Evolutionary conservation across 257 asterid genomes (phyloP).

Genomic region (Pogostemon cablin): DNA sequence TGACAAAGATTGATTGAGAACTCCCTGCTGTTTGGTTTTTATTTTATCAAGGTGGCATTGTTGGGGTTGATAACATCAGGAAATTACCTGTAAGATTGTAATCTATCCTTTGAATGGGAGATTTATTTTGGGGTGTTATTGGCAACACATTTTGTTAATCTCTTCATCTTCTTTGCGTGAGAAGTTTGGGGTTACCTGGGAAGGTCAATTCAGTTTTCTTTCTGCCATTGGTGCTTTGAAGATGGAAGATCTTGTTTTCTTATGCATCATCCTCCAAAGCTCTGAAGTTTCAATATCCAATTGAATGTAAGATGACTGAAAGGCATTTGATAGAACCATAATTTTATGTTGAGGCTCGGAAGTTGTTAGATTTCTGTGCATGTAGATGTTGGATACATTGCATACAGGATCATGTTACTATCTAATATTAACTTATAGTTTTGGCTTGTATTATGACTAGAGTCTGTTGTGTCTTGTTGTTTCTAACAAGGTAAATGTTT

Average conservation of each 20-base stretch:
- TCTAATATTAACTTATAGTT: slow-evolving; percentile 28
- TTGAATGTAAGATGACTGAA: slow-evolving; percentile 48
- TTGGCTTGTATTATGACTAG: slow-evolving; percentile 22
- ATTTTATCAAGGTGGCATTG: slow-evolving; percentile 33
- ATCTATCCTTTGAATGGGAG: slow-evolving; percentile 32
- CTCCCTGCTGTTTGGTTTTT: slow-evolving; percentile 32
- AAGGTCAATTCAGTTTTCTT: slow-evolving; percentile 40
- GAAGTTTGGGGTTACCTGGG: slow-evolving; percentile 41
- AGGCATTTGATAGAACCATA: slow-evolving; percentile 50
- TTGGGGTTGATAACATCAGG: slow-evolving; percentile 30
- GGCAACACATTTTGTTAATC: slow-evolving; percentile 35
- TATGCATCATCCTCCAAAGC: slow-evolving; percentile 52
- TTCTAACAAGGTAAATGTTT: slow-evolving; percentile 23
- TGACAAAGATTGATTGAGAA: slow-evolving; percentile 32
- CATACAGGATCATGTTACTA: slow-evolving; percentile 23
- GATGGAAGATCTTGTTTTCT: slow-evolving; percentile 47
- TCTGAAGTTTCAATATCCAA: slow-evolving; percentile 48
- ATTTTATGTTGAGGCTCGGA: slow-evolving; percentile 39
- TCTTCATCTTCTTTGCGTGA: slow-evolving; percentile 38
- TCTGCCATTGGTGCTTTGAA: slow-evolving; percentile 46
- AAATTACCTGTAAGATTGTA: slow-evolving; percentile 29
- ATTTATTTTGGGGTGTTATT: slow-evolving; percentile 36
- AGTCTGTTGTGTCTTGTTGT: slow-evolving; percentile 18
- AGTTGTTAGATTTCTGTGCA: slow-evolving; percentile 39
- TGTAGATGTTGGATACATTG: slow-evolving; percentile 33